Evolutionary conservation across 352 stramenopile species (phyloP), one percentile per base, ranked within the genome.

Genomic region (Albugo candida): DNA sequence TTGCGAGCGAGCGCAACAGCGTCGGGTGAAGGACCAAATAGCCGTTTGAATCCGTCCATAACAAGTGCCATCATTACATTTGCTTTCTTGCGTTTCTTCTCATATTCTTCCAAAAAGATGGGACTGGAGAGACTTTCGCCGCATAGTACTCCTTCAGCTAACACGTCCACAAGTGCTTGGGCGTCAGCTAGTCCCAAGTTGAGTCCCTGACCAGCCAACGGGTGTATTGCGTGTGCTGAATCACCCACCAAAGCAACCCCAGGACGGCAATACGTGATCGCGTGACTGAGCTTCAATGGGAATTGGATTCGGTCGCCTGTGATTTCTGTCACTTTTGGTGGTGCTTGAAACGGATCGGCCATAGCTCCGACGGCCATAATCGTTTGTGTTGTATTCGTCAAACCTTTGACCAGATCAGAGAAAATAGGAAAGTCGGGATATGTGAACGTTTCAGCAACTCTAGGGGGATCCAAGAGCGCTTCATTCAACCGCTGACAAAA

Each of bases 171-270:
- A 21, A 96, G 67, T 58, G 73, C 66, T 38, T 81, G 51, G 6
- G 95, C 88, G 64, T 97, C 92, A 36, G 65, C 81, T 19, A 97
- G 61, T 13, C 92, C 92, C 41, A 97, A 64, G 74, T 97, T 97
- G 39, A 97, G 65, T 11, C 89, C 89, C 66, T 97, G 92, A 37
- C 92, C 92, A 2, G 92, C 92, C 52, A 97, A 86, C 31, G 92
- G 92, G 67, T 97, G 92, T 48, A 97, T 91, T 38, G 88, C 92
- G 69, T 97, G 92, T 24, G 92, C 92, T 6, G 92, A 94, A 71
- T 97, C 92, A 44, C 92, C 92, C 13, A 97, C 70, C 41, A 97
- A 64, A 10, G 84, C 88, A 24, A 97, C 61, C 35, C 85, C 68
- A 0, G 69, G 65, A 53, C 83, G 81, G 21, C 84, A 76, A 67